A percentile compares a stretch with the other conserved stretches of the same genome.
Conservation (phyloP, 2,329 filamentous ascomycete genomes). For the Tolypocladium tropicale region DNA sequence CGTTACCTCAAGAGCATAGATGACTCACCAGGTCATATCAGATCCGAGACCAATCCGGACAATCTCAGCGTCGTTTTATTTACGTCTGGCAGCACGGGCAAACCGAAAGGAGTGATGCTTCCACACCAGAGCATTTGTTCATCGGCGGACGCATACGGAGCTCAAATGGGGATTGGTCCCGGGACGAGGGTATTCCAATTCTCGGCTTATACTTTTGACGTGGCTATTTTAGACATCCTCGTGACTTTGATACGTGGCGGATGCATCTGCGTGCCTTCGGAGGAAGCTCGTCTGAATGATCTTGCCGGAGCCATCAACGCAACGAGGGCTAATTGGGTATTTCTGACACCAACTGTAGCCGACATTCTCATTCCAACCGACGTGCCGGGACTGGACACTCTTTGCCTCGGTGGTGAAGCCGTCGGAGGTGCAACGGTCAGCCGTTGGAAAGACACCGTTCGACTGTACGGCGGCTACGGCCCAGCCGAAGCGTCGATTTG, state of each 20-base stretch:
- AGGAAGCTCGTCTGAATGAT: background rate
- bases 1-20: background rate
- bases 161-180: background rate
- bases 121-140: background rate
- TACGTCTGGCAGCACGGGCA: background rate
- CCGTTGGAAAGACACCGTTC: background rate
- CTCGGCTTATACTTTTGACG: background rate
- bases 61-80: background rate
- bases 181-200: background rate
- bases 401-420: background rate
- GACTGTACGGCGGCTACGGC: background rate
- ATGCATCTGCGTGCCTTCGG: background rate
- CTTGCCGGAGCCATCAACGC: background rate
- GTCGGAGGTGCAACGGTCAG: background rate
- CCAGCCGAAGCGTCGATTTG: background rate
- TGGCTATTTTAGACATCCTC: background rate
- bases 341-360: background rate
- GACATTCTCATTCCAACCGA: background rate
- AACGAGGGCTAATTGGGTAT: background rate
- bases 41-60: background rate
- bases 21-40: background rate
- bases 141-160: background rate
- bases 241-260: background rate
- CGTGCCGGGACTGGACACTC: background rate
- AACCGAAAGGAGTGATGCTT: background rate